Evolutionary conservation across 371 early-diverging fungal genomes (phyloP).

Genomic region (Mortierella sp.): DNA sequence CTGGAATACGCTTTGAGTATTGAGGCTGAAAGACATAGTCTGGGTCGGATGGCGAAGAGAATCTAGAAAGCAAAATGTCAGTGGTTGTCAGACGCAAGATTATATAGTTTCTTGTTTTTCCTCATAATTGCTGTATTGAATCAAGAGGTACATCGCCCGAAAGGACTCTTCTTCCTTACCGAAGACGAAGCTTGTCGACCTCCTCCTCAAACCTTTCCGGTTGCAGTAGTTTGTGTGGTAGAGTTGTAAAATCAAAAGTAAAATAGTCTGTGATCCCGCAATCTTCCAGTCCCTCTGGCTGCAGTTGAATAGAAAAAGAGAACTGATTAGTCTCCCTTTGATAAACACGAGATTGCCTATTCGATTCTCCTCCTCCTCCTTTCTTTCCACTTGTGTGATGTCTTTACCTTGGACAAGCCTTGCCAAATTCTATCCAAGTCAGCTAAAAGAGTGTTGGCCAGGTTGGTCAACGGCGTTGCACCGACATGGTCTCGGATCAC

Average conservation of each 20-base stretch:
- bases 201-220: conserved; percentile 81
- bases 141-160: no score
- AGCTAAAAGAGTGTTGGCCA: conserved; percentile 74
- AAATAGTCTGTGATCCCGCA: conserved; percentile 86
- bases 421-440: conserved; percentile 92
- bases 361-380: background rate
- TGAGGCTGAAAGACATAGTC: conserved; percentile 83
- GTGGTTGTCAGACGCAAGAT: background rate
- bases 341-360: background rate
- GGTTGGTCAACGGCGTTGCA: conserved; percentile 80
- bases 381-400: background rate
- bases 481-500: conserved; percentile 94
- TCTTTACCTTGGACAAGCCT: conserved; percentile 74
- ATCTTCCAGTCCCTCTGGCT: conserved; percentile 81
- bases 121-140: no score
- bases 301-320: background rate
- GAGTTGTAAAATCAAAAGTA: conserved; percentile 84
- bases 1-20: conserved; percentile 93
- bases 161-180: conserved; percentile 56
- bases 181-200: conserved; percentile 67
- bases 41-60: conserved; percentile 68
- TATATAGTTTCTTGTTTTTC: no score
- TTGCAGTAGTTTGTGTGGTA: conserved; percentile 89
- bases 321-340: background rate
- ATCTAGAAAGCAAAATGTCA: conserved; percentile 52